Conservation (phyloP, 2,329 filamentous ascomycete species). For the Lachnellula suecica region DNA sequence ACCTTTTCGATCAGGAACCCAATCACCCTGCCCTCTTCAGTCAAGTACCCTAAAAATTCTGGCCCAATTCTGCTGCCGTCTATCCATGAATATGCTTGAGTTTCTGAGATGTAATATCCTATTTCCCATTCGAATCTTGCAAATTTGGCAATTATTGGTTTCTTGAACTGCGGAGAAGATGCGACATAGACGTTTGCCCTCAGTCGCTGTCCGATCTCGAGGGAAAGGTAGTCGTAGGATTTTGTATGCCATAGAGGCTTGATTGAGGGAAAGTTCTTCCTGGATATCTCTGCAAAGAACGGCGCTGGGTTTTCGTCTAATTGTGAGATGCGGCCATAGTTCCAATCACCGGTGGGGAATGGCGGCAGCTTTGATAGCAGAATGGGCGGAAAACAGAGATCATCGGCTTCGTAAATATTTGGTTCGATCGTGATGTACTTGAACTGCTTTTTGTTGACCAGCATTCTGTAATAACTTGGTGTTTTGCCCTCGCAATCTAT, state of each 20-base stretch:
- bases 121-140: slow-evolving; percentile 16
- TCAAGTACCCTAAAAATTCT: slow-evolving; percentile 33
- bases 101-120: slow-evolving; percentile 11
- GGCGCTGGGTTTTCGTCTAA: slow-evolving; percentile 23
- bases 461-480: not conserved
- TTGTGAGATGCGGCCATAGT: slow-evolving; percentile 35
- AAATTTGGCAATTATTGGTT: slow-evolving; percentile 21
- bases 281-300: slow-evolving; percentile 29
- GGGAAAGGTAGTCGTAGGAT: slow-evolving; percentile 36
- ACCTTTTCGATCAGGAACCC: slow-evolving; percentile 35
- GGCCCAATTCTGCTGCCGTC: slow-evolving; percentile 24
- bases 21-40: slow-evolving; percentile 33
- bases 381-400: slow-evolving; percentile 35
- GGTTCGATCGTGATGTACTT: slow-evolving; percentile 42
- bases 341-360: slow-evolving; percentile 42
- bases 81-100: slow-evolving; percentile 23
- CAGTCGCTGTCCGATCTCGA: slow-evolving; percentile 22
- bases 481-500: not conserved
- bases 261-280: slow-evolving; percentile 33
- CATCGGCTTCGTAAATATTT: slow-evolving; percentile 33
- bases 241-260: slow-evolving; percentile 35
- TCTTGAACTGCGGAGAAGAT: slow-evolving; percentile 14
- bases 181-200: slow-evolving; percentile 16
- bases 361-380: slow-evolving; percentile 35
- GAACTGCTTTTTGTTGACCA: slow-evolving; percentile 21